Conservation (phyloP, 2,329 filamentous ascomycete genomes). For the Metarhizium guizhouense region DNA sequence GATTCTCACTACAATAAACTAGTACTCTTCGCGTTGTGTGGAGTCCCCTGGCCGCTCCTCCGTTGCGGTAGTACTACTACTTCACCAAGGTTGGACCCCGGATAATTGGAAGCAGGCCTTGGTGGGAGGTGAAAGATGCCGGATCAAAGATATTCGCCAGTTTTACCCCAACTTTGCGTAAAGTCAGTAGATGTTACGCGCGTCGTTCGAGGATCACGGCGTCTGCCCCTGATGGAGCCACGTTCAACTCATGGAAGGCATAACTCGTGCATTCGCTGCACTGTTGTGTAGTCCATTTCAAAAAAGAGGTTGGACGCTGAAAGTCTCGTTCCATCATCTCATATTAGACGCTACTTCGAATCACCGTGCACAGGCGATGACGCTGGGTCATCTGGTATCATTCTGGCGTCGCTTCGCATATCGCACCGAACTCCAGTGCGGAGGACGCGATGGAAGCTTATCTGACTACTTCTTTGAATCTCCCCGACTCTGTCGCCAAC, state of each 20-base stretch:
- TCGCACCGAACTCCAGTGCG: background rate
- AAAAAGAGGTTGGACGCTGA: background rate
- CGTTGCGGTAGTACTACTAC: too few species aligned
- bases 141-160: too few species aligned
- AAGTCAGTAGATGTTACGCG: too few species aligned
- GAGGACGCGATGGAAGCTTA: background rate
- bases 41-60: too few species aligned
- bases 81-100: too few species aligned
- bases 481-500: background rate
- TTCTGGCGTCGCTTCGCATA: background rate
- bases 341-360: background rate
- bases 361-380: background rate
- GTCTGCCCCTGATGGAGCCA: background rate
- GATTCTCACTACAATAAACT: too few species aligned
- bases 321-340: background rate
- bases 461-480: background rate
- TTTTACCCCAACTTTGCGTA: too few species aligned
- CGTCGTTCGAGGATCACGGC: too few species aligned
- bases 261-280: background rate
- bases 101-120: too few species aligned
- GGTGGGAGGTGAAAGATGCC: too few species aligned
- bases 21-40: too few species aligned
- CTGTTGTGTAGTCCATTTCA: background rate
- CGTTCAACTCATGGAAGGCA: background rate
- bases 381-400: background rate